Evolutionary conservation across 2,329 filamentous ascomycete species (phyloP), one percentile per base, ranked within the genome.

Genomic region (Fusarium verrucosum): DNA sequence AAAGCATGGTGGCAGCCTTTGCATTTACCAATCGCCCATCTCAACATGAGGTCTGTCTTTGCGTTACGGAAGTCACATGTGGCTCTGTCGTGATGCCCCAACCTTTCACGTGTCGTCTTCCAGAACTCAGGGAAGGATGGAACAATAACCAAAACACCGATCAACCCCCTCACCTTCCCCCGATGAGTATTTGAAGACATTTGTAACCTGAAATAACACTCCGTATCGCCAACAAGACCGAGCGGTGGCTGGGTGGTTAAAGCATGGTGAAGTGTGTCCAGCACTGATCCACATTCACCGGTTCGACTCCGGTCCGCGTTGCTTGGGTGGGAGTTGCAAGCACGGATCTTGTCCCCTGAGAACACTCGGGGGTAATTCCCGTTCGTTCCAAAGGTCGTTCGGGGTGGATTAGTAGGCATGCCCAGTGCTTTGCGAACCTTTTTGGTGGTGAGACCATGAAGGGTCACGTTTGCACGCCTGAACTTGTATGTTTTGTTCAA

Each of bases 341-440:
- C 13, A n/a, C 22, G 19, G 13, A 19, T n/a, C 32, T 58, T 59
- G 28, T 25, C 19, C 38, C 26, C 35, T 41, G 53, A 10, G 44
- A 5, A 23, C 14, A 51, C 56, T 33, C 33, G 9, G 45, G 7
- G 53, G 53, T 30, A 11, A 44, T 51, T 30, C 56, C 19, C 13
- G 37, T 59, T 58, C 52, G 30, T 17, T 43, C 36, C 19, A 23
- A 32, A n/a, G 30, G 14, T 32, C 44, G 36, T 51, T 58, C 43
- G n/a, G 28, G 56, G 55, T 30, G 53, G 44, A 51, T 41, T 59
- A 59, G 53, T 59, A 59, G 56, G 53, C 53, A 55, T 20, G 38
- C 33, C 53, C 23, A 43, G 56, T 43, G 44, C 56, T 58, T 50
- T 58, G 56, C 56, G 43, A 59, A 40, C 56, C 53, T 59, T 51